Conservation (phyloP, 129 eudicot genomes). For the Ambrosia trifida region DNA sequence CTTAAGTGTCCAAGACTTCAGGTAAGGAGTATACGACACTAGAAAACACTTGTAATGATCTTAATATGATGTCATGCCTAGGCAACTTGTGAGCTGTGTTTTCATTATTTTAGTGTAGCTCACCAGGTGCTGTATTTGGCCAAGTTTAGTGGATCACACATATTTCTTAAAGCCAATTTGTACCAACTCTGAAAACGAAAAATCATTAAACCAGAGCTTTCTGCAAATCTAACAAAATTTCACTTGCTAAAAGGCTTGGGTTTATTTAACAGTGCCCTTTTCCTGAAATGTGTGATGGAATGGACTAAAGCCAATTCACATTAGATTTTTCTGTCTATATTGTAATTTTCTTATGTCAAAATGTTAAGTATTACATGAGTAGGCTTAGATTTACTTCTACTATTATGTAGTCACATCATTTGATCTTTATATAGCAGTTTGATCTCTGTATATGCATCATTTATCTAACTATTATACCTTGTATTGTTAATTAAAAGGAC, state of each 20-base stretch:
- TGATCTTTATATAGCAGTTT: constrained; percentile 11
- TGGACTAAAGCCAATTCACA: constrained; percentile 20
- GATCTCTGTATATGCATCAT: not conserved
- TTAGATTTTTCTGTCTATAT: not conserved
- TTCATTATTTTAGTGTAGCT: not conserved
- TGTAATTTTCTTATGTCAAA: constrained; percentile 7
- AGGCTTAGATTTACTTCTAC: constrained; percentile 18
- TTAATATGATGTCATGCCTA: not conserved
- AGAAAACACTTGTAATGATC: constrained; percentile 2
- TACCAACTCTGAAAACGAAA: no score
- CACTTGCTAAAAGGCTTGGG: not conserved
- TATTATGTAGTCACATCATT: not conserved
- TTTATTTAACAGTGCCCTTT: not conserved
- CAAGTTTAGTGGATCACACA: constrained; percentile 1
- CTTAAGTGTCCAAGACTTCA: constrained; percentile 5
- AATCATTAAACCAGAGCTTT: constrained; percentile 12
- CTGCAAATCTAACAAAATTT: not conserved
- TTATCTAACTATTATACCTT: not conserved
- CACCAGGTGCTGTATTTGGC: constrained; percentile 6
- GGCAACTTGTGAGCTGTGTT: constrained; percentile 15
- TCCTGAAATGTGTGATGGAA: not conserved
- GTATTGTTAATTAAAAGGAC: constrained; percentile 16
- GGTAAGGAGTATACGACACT: not conserved
- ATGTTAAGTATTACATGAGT: not conserved
- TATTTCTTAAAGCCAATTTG: not conserved